phyloP scores from a whole-genome alignment of 1,284 basidiomycete genomes.

The Fomitopsis schrenkii region DNA sequence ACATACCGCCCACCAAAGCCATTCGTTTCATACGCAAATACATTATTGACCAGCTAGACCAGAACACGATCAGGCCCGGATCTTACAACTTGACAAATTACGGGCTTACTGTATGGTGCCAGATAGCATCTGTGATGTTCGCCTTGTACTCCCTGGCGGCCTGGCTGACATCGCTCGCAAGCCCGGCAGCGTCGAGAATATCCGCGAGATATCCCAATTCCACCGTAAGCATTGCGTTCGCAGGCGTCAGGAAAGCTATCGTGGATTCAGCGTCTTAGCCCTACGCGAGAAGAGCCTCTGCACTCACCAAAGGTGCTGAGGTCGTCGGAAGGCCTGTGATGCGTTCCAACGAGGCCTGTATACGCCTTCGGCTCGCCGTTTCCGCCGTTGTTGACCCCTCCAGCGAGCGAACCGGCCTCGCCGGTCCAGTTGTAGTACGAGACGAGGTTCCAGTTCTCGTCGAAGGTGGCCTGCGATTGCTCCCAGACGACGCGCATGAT shows the following conservation, averaged over 20 bases:
- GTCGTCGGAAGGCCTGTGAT: slow-evolving; percentile 76
- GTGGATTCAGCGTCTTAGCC: background rate
- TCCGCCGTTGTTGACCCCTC: slow-evolving; percentile 59
- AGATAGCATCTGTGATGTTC: slow-evolving; percentile 59
- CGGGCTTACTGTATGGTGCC: slow-evolving; percentile 51
- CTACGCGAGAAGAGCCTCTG: background rate
- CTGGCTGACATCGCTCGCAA: slow-evolving; percentile 46
- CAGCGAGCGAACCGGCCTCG: slow-evolving; percentile 55
- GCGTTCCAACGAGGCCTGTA: slow-evolving; percentile 63
- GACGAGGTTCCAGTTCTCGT: slow-evolving; percentile 64
- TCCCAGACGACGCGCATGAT: slow-evolving; percentile 74
- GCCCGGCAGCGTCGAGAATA: slow-evolving; percentile 49
- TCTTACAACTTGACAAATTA: background rate
- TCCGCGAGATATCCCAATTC: slow-evolving; percentile 59
- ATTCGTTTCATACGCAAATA: slow-evolving; percentile 78
- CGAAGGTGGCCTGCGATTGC: slow-evolving; percentile 71
- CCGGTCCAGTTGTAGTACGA: slow-evolving; percentile 82
- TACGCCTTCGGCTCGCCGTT: slow-evolving; percentile 67
- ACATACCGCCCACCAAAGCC: slow-evolving; percentile 68
- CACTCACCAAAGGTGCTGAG: slow-evolving; percentile 58
- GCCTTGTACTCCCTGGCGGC: slow-evolving; percentile 56
- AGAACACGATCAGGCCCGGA: background rate
- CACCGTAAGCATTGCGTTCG: slow-evolving; percentile 78
- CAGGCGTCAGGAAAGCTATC: slow-evolving; percentile 67
- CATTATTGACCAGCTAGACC: slow-evolving; percentile 49